These are phyloP conservation scores for Lactifluus hygrophoroides DNA, from an alignment of 768 basidiomycete genomes.

Conservation along the genomic window DNA sequence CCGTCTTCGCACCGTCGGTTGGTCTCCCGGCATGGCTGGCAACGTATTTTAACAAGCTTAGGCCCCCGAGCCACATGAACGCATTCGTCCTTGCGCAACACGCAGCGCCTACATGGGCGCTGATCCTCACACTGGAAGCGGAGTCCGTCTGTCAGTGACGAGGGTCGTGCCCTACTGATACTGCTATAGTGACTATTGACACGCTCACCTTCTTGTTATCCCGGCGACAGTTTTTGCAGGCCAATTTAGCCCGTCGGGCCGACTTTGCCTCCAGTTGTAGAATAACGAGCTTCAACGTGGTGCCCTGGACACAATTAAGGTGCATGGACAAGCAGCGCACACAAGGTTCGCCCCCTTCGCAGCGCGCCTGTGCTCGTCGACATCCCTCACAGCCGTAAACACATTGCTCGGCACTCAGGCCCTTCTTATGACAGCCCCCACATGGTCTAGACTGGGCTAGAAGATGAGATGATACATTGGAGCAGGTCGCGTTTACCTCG, in stretches of 20 bases:
- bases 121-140: slow-evolving; percentile 48
- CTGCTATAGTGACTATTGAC: neutral
- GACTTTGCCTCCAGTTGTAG: slow-evolving; percentile 25
- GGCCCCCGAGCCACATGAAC: slow-evolving; percentile 47
- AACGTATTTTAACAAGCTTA: slow-evolving; percentile 51
- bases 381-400: slow-evolving; percentile 55
- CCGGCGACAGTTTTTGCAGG: slow-evolving; percentile 51
- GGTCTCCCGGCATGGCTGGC: slow-evolving; percentile 47
- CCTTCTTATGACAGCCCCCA: slow-evolving; percentile 47
- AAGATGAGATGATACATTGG: neutral
- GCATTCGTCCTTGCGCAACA: slow-evolving; percentile 46
- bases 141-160: neutral
- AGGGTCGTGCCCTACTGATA: neutral
- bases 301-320: slow-evolving; percentile 42
- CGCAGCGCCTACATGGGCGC: slow-evolving; percentile 53
- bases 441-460: slow-evolving; percentile 39
- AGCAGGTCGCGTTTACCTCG: slow-evolving; percentile 32
- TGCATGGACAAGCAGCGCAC: slow-evolving; percentile 29
- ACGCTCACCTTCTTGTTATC: slow-evolving; percentile 56
- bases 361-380: slow-evolving; percentile 40
- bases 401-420: slow-evolving; percentile 43
- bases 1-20: slow-evolving; percentile 53
- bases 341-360: slow-evolving; percentile 33
- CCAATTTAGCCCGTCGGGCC: slow-evolving; percentile 46
- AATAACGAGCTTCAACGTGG: slow-evolving; percentile 6